Evolutionary conservation across 768 basidiomycete genomes (phyloP), one percentile per base, ranked within the genome.

Genomic region (Suillus cothurnatus): DNA sequence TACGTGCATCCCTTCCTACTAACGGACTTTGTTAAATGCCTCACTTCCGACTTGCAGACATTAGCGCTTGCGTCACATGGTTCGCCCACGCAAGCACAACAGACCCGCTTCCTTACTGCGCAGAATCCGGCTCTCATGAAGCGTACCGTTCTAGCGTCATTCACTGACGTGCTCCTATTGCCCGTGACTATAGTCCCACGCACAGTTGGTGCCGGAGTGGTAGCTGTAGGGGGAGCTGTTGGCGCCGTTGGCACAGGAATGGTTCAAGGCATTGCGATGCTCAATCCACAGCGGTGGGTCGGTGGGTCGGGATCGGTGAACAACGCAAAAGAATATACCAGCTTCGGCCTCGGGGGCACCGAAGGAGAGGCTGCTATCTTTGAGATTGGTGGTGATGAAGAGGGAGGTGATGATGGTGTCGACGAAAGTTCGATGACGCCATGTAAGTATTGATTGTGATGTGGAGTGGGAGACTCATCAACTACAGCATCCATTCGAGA

Each of bases 151-250:
- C 84, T 99, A 1, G 91, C 94, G 0, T 93, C 94, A 0, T 99
- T 99, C 76, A 92, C 93, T 3, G 90, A 93, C 66, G 85, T 94
- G 1, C 87, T 99, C 7, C 81, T 99, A 0, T 81, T 99, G 0
- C 97, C 97, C 0, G 97, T 99, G 21, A 97, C 96, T 1, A 97
- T 99, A 74, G 95, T 99, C 2, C 97, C 97, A 0, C 88, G 92
- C 17, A 88, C 90, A 1, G 85, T 86, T 6, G 88, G 89, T 23
- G 88, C 88, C 4, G 88, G 90, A 0, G 92, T 91, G 1, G 88
- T 89, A 14, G 79, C 71, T 0, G 70, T 73, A 32, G 78, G 82
- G 7, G 85, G 85, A 15, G 89, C 84, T 0, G 76, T 90, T 38
- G 84, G 88, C 59, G 87, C 88, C 0, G 90, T 89, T 4, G 88